These are phyloP conservation scores for Solanum chacoense DNA, from an alignment of 305 asterid genomes.

Conservation along the genomic window DNA sequence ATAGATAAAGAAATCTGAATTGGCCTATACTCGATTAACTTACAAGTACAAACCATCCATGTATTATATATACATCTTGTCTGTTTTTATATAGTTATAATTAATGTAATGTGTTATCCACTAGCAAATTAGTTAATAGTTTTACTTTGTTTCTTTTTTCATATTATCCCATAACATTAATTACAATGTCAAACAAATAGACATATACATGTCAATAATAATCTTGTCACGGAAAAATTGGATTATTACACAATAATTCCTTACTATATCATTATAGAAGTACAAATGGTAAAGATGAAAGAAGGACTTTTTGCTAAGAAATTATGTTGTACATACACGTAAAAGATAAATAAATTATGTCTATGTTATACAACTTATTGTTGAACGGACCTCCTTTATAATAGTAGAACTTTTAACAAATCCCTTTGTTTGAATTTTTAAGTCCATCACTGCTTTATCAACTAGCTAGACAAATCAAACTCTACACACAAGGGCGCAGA, in stretches of 20 bases:
- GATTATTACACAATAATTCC: background rate
- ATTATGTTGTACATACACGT: no score
- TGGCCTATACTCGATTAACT: conserved; percentile 2
- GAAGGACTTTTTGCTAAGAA: background rate
- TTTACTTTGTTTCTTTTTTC: background rate
- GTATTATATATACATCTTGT: background rate
- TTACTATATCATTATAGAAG: background rate
- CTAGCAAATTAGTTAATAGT: background rate
- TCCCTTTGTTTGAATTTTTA: background rate
- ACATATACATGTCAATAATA: no score
- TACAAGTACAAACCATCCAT: background rate
- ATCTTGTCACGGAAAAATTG: no score
- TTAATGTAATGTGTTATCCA: background rate
- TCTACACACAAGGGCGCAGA: no score
- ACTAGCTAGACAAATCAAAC: background rate
- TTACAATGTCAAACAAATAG: background rate
- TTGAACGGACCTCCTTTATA: no score
- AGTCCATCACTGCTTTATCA: no score
- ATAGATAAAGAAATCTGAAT: background rate
- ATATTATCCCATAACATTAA: background rate
- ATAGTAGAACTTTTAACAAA: no score
- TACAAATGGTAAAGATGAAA: no score
- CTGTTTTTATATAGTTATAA: no score
- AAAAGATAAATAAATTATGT: no score
- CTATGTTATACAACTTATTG: no score